A percentile compares a stretch with the other conserved stretches of the same genome.
Conservation (phyloP, 805 yeast species). For the Pichia rugopelliculosa region DNA sequence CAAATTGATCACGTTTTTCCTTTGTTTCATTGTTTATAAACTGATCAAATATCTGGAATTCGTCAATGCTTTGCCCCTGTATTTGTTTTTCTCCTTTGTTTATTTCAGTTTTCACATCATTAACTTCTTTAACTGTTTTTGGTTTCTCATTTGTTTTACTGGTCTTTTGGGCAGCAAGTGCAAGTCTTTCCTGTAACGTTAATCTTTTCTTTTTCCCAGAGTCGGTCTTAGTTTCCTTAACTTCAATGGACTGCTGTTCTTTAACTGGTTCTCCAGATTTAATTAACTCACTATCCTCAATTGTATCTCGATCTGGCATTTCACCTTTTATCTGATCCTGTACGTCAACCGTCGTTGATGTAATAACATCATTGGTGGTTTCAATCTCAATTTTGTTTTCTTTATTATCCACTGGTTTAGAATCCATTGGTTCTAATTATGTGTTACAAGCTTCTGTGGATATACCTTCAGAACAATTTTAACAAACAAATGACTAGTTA, state of each 20-base stretch:
- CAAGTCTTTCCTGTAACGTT: conserved; percentile 79
- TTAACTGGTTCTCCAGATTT: too few relatives aligned
- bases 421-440: neutral
- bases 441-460: too few relatives aligned
- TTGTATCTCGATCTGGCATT: neutral
- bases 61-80: neutral
- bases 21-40: neutral
- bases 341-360: neutral
- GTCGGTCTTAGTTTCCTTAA: neutral
- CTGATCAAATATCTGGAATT: neutral
- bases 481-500: too few relatives aligned
- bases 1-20: neutral
- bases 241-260: neutral
- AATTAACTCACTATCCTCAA: neutral
- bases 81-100: neutral
- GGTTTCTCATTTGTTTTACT: neutral
- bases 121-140: neutral
- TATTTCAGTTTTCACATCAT: neutral
- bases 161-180: conserved; percentile 57
- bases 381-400: neutral
- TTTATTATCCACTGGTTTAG: neutral
- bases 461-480: too few relatives aligned
- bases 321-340: neutral
- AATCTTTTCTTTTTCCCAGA: conserved; percentile 39
- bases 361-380: neutral